Evolutionary conservation across 192 early-diverging fungal genomes (phyloP).

Genomic region (Gryganskiella cystojenkinii): DNA sequence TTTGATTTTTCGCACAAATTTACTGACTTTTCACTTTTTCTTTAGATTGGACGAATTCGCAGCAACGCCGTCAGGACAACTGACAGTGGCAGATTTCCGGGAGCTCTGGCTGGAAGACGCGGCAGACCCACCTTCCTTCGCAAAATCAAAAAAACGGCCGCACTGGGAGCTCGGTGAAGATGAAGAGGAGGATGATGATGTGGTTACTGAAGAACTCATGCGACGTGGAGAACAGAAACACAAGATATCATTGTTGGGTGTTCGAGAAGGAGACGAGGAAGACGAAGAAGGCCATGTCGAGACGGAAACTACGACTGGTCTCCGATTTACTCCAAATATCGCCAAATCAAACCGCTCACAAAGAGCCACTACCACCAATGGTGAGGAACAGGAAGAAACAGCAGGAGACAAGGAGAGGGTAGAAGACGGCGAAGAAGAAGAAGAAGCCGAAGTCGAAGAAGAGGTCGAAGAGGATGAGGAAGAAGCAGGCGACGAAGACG

Average conservation of each 20-base stretch:
- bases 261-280: constrained; percentile 30
- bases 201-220: constrained; percentile 41
- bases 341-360: not conserved
- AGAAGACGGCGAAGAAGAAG: constrained; percentile 30
- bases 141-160: constrained; percentile 58
- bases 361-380: not conserved
- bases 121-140: constrained; percentile 88
- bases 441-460: constrained; percentile 41
- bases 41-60: constrained; percentile 83
- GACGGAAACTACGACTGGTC: constrained; percentile 6
- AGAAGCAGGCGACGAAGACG: constrained; percentile 40
- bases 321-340: not conserved
- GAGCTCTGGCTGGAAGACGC: constrained; percentile 84
- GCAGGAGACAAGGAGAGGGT: constrained; percentile 25
- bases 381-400: constrained; percentile 1
- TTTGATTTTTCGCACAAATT: not conserved
- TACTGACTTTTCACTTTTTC: not conserved
- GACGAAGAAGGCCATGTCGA: constrained; percentile 16
- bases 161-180: constrained; percentile 46
- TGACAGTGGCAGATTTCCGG: constrained; percentile 86
- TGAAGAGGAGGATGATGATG: constrained; percentile 34
- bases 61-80: constrained; percentile 76
- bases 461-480: constrained; percentile 44
- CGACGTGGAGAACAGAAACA: constrained; percentile 21
- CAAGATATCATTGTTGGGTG: constrained; percentile 15